These are phyloP conservation scores for Rhodotorula babjevae DNA, from an alignment of 768 basidiomycete genomes.

Conservation along the genomic window DNA sequence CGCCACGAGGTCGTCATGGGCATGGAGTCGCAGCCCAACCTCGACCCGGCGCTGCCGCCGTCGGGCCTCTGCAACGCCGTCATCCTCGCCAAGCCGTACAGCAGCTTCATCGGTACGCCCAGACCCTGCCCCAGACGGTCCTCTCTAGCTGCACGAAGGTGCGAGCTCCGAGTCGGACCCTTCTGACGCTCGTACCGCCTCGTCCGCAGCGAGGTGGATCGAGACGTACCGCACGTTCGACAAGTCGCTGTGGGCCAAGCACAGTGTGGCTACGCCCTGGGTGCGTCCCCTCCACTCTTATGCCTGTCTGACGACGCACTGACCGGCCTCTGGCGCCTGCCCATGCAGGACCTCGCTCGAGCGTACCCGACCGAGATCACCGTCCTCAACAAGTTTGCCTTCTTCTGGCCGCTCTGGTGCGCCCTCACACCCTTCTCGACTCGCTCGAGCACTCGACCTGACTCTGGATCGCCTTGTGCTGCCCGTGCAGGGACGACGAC, in stretches of 20 bases:
- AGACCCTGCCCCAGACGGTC: too few species aligned
- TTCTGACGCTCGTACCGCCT: too few species aligned
- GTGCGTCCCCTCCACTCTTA: neutral
- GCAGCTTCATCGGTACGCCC: slow-evolving; percentile 31
- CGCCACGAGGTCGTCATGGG: slow-evolving; percentile 36
- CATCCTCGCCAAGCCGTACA: slow-evolving; percentile 38
- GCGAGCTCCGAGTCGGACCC: too few species aligned
- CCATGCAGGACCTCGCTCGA: slow-evolving; percentile 43
- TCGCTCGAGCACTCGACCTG: too few species aligned
- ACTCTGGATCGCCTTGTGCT: neutral
- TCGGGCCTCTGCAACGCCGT: slow-evolving; percentile 42
- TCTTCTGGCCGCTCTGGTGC: slow-evolving; percentile 50
- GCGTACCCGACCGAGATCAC: slow-evolving; percentile 46
- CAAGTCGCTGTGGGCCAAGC: slow-evolving; percentile 31
- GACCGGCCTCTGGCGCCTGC: too few species aligned
- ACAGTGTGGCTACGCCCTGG: slow-evolving; percentile 37
- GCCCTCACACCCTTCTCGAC: neutral
- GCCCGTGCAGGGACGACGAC: slow-evolving; percentile 35
- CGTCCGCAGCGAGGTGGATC: slow-evolving; percentile 36
- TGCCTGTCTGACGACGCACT: neutral
- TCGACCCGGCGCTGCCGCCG: slow-evolving; percentile 27
- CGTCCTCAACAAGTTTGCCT: slow-evolving; percentile 47
- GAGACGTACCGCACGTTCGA: slow-evolving; percentile 39
- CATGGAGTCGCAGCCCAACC: slow-evolving; percentile 39
- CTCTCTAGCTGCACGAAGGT: too few species aligned